Base-by-base conservation (phyloP, 768 basidiomycete genomes). In the Termitomyces bulborhizus region DNA sequence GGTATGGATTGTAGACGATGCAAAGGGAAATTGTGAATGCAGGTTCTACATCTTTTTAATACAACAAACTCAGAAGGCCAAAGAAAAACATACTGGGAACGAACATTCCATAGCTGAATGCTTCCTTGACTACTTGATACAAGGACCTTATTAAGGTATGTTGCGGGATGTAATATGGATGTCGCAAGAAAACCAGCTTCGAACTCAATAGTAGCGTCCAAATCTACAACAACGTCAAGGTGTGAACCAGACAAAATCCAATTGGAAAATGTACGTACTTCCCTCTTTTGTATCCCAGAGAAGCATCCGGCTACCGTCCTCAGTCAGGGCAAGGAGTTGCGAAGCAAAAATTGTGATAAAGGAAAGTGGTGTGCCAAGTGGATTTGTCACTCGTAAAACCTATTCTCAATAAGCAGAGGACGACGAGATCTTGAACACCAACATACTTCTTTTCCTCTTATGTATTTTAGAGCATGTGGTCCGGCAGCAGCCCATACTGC, bases 91-190 rank as follows among this genome's bases (percentile, higher is more conserved):
- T 55, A 92, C 92, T 81, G 80, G 11, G 93, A 86, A 7, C 85
- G 79, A 59, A 93, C 84, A 69, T 98, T 99, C 93, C 93, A 98
- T n/a, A 99, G 71, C 57, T 97, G 90, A 63, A 98, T 71, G 42
- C 71, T 74, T 3, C 97, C 97, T 68, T 94, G 79, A 54, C 73
- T 79, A 62, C 92, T 90, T 3, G 86, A 83, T 11, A 98, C 81
- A 1, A 98, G 76, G 0, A 98, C 77, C 73, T 99, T 99, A 76
- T 99, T 98, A 49, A 99, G 69, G 70, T 98, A 98, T 12, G 97
- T 98, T 1, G 93, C 87, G 2, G 97, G 97, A 67, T 99, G 97
- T 5, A 97, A 76, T 42, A 97, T 74, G 27, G 77, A 78, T 4
- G 83, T 88, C n/a, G 95, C 95, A 1, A 85, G 87, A 68, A 98